Base-by-base conservation (phyloP, 1,284 basidiomycete species). In the Stygiomarasmius scandens region DNA sequence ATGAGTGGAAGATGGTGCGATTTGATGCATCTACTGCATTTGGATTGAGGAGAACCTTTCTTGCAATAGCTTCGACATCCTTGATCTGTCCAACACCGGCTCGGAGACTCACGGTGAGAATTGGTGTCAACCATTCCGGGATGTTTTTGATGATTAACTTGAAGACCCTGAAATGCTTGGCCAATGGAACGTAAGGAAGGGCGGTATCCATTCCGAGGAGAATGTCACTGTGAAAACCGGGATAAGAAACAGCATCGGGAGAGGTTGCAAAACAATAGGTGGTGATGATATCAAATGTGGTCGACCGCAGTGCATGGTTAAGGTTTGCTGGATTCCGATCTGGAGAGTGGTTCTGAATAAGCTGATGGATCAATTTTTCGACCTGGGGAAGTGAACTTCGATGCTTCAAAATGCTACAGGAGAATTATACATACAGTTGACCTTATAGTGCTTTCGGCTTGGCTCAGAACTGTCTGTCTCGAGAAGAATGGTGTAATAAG, bases 121-220 rank as follows among this genome's bases (percentile, higher is more conserved):
- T 32, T 19, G 20, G 50, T 10, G 58, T 57, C 20, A 69, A 49
- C 60, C 60, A 64, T 6, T 32, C 24, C 1, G 64, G 68, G 41
- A 65, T 56, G 53, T 23, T 46, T 9, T 52, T 54, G 2, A 54
- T 36, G 49, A 69, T n/a, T n/a, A 59, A 34, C n/a, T 56, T 52
- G 23, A 72, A 25, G 43, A 66, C 32, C 4, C 70, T 67, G 43
- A 71, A 72, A 58, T 70, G 66, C 36, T 66, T 68, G 51, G 68
- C 52, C 1, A 69, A 14, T 29, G 59, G 63, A 27, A 69, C 52
- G 2, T 66, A 52, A n/a, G 58, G 56, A 14, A 66, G 43, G 11
- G 55, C 52, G 2, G 43, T 52, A 20, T 72, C 59, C 12, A 70
- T 52, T 14, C 65, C 64, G 19, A 64, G 6, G 11, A 70, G 59